Evolutionary conservation across 2,329 filamentous ascomycete genomes (phyloP), one percentile per base, ranked within the genome.

Genomic region (Monilinia aucupariae): DNA sequence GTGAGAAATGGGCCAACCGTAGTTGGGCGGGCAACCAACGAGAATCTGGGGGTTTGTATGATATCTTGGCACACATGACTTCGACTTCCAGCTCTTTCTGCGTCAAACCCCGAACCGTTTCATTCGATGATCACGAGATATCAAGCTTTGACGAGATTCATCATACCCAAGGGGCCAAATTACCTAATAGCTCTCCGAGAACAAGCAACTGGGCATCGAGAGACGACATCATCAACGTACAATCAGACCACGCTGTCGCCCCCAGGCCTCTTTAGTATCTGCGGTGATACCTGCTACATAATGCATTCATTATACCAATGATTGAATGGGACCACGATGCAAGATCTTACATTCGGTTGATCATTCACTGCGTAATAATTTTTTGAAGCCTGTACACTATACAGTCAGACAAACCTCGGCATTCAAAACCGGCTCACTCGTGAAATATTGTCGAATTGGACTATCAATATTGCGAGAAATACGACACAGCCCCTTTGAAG

Each of bases 251-350:
- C 48, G 39, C 37, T 25, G 39, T 50, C 41, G 43, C 15, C 59
- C 27, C 51, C 39, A 13, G 51, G 30, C 50, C 39, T 25, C 13
- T 27, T 12, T 61, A 61, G 41, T 30, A 43, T 52, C 47, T 56
- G 60, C 51, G 6, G 51, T 62, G 60, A 45, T 39, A 62, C 52
- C 34, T 56, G 32, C 49, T 56, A 48, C 43, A 58, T 49, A 51
- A 62, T 56, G 53, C 48, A 56, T 43, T 48, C 59, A 61, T 54
- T 22, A 47, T 56, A n/a, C 60, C 60, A 56, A 20, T 49, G 51
- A 49, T 58, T 49, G 51, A 55, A 34, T 32, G 32, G 41, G 17
- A 56, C 52, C 45, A 62, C 51, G 51, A 56, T 39, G 43, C 51
- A 54, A 41, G 37, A 47, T 27, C 51, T 45, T 50, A 27, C 30